Evolutionary conservation across 1,139 yeast species (phyloP), one percentile per base, ranked within the genome.

Genomic region (Geotrichum reessii): DNA sequence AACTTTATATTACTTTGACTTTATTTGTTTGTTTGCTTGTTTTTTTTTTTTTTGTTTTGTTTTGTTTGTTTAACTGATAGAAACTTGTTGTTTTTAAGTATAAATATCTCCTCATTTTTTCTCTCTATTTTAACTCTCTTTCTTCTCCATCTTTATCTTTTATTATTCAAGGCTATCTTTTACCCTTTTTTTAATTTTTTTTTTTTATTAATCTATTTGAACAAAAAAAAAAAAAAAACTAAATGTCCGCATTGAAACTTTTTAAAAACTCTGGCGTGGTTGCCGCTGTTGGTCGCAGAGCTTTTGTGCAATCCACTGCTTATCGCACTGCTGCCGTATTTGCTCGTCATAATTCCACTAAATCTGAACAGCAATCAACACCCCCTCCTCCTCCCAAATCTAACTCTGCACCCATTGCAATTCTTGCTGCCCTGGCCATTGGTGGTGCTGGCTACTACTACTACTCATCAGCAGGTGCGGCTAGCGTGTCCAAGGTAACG

Each of bases 401-500:
- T 33, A 61, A 57, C 33, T 52, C 59, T 27, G 61, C 61, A 22
- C 52, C 44, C 37, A 17, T 59, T 48, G 50, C 59, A 5, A 53
- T 58, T 31, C 42, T 37, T 11, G 62, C 63, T 28, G 61, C 59
- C 33, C 64, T 48, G 24, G 61, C 59, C 24, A 49, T 58, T 42
- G 60, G 57, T 24, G 60, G 58, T 22, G 57, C 61, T 25, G 53
- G 54, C 50, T 60, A 47, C 53, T 51, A 53, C 61, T 52, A 40
- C 44, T 40, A 58, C 59, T 62, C 67, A 2, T 58, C 64, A 9
- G 58, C 67, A 50, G 71, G 68, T 14, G 61, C 67, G 9, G 69
- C 68, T 19, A 63, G 69, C 17, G 61, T 60, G 9, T 62, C 64
- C 21, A 62, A 55, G 50, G 47, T 63, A 11, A 55, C 63, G 47